phyloP scores from a whole-genome alignment of 345 rosid species.

The Eutrema japonicum region DNA sequence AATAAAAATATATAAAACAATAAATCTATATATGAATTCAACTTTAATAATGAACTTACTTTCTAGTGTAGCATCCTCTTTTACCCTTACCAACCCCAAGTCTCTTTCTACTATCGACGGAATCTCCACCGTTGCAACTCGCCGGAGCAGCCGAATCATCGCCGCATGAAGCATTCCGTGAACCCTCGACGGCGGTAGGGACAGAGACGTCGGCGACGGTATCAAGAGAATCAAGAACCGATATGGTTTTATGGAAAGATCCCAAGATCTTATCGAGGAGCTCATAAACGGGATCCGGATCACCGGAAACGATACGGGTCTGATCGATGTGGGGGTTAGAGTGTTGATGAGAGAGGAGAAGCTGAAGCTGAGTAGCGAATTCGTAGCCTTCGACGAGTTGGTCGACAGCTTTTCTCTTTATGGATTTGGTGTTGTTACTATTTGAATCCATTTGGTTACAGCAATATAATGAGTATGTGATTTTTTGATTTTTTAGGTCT shows the following conservation, averaged over 20 bases:
- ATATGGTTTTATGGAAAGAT: conserved; percentile 57
- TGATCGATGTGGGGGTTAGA: conserved; percentile 10
- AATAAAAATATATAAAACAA: background rate
- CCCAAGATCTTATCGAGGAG: conserved; percentile 57
- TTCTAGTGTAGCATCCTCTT: conserved; percentile 84
- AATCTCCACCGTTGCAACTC: conserved; percentile 53
- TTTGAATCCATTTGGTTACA: conserved; percentile 33
- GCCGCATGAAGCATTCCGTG: conserved; percentile 45
- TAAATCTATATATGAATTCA: background rate
- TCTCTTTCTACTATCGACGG: conserved; percentile 59
- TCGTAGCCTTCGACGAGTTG: conserved; percentile 59
- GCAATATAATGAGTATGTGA: background rate
- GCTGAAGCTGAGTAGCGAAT: conserved; percentile 54
- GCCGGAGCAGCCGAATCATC: conserved; percentile 44
- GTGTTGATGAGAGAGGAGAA: conserved; percentile 45
- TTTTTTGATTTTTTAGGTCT: background rate
- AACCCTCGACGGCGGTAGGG: conserved; percentile 36
- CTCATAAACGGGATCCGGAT: conserved; percentile 37
- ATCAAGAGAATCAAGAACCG: conserved; percentile 43
- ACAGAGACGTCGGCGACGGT: conserved; percentile 13
- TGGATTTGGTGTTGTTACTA: conserved; percentile 29
- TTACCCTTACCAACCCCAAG: conserved; percentile 44
- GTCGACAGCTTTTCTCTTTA: conserved; percentile 40
- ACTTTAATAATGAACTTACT: conserved; percentile 49
- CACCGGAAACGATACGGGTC: conserved; percentile 17